phyloP scores from a whole-genome alignment of 495 filamentous ascomycete species.

The Oleoguttula mirabilis region DNA sequence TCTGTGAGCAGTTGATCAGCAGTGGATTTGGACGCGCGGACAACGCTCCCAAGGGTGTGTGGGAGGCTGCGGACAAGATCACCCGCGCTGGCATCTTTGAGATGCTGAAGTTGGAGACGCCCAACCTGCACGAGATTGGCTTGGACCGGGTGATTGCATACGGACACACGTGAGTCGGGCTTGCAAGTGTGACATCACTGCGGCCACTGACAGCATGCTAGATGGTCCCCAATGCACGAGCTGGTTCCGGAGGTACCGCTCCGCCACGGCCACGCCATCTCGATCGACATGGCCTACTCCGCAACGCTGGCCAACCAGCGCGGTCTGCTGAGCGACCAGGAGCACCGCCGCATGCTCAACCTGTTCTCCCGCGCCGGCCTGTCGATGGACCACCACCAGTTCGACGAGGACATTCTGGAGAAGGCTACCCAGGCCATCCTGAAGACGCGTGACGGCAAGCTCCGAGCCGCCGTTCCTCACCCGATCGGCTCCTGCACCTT shows the following conservation, averaged over 20 bases:
- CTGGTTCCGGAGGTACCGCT: slow-evolving; percentile 47
- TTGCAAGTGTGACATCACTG: not conserved
- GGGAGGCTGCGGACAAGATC: slow-evolving; percentile 46
- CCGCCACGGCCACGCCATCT: slow-evolving; percentile 54
- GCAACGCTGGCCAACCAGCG: slow-evolving; percentile 46
- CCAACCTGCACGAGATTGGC: slow-evolving; percentile 52
- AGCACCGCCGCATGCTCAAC: slow-evolving; percentile 42
- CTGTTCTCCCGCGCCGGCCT: slow-evolving; percentile 51
- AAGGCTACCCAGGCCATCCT: slow-evolving; percentile 49
- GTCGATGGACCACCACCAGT: slow-evolving; percentile 50
- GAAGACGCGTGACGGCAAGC: slow-evolving; percentile 48
- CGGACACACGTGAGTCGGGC: slow-evolving; percentile 44
- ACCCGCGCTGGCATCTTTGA: slow-evolving; percentile 46
- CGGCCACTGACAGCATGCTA: slow-evolving; percentile 18
- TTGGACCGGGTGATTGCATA: slow-evolving; percentile 56
- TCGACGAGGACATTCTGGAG: slow-evolving; percentile 45
- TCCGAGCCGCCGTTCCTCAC: slow-evolving; percentile 46
- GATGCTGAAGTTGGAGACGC: slow-evolving; percentile 53
- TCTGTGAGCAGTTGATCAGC: slow-evolving; percentile 47
- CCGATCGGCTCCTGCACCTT: slow-evolving; percentile 46
- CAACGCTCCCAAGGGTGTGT: slow-evolving; percentile 36
- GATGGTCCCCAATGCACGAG: slow-evolving; percentile 53
- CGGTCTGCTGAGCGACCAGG: slow-evolving; percentile 38
- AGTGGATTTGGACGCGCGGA: slow-evolving; percentile 44
- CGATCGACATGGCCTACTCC: slow-evolving; percentile 56